Evolutionary conservation across 2,329 filamentous ascomycete species (phyloP).

Genomic region (Aspergillus eucalypticola): DNA sequence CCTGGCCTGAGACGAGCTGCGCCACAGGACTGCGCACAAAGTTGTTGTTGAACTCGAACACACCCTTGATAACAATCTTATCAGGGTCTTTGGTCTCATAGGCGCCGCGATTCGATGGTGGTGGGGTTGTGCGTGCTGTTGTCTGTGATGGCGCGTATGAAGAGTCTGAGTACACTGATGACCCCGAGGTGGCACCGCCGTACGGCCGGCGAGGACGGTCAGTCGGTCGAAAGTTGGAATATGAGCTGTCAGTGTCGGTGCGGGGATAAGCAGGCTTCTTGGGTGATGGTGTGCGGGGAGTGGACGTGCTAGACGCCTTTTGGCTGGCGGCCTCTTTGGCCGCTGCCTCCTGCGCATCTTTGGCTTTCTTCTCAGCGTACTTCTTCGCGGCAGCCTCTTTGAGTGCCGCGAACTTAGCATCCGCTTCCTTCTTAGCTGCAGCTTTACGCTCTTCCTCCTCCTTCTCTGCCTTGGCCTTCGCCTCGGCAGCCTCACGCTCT

Average conservation of each 20-base stretch:
- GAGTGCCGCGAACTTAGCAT: conserved; percentile 40
- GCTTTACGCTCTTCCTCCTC: conserved; percentile 58
- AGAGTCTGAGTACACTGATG: conserved; percentile 69
- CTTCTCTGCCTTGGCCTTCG: conserved; percentile 37
- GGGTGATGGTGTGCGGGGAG: conserved; percentile 41
- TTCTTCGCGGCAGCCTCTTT: conserved; percentile 43
- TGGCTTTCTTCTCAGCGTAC: conserved; percentile 40
- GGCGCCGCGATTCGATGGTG: conserved; percentile 72
- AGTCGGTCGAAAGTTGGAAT: conserved; percentile 76
- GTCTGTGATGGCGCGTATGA: conserved; percentile 85
- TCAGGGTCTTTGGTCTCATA: conserved; percentile 89
- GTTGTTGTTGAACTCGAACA: conserved; percentile 88
- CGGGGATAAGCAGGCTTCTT: conserved; percentile 37
- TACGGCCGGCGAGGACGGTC: conserved; percentile 66
- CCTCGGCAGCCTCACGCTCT: conserved; percentile 37
- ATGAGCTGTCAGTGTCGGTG: conserved; percentile 57
- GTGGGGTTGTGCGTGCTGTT: conserved; percentile 79
- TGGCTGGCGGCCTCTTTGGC: conserved; percentile 29
- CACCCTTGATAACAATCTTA: conserved; percentile 93
- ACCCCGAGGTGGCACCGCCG: conserved; percentile 53
- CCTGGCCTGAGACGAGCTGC: conserved; percentile 81
- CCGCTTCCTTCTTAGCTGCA: conserved; percentile 39
- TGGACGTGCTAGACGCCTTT: conserved; percentile 28
- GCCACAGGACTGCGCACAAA: conserved; percentile 88
- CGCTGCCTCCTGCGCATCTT: conserved; percentile 34